A percentile compares a stretch with the other conserved stretches of the same genome.
Evolutionary conservation across 352 stramenopile genomes (phyloP).

Genomic region (Plasmopara muralis): DNA sequence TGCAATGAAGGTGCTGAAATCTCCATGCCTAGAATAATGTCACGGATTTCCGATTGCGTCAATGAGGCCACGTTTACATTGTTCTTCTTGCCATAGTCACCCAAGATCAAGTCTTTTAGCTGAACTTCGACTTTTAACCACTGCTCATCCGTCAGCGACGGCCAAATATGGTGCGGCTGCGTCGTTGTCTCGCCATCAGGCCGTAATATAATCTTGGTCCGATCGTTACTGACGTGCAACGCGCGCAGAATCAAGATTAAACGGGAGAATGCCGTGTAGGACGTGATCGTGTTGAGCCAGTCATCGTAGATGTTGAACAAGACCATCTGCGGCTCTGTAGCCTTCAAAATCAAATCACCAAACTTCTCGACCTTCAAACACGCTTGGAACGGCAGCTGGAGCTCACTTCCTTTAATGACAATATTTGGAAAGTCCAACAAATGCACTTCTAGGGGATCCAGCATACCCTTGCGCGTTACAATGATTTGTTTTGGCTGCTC

Average conservation of each 20-base stretch:
- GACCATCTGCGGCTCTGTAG: slow-evolving; percentile 99
- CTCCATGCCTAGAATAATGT: slow-evolving; percentile 99
- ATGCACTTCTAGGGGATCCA: slow-evolving; percentile 99
- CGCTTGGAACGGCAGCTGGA: slow-evolving; percentile 99
- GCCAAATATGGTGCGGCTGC: slow-evolving; percentile 99
- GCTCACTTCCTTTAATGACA: slow-evolving; percentile 98
- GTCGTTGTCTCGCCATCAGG: slow-evolving; percentile 98
- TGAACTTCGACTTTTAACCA: slow-evolving; percentile 99
- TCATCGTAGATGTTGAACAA: slow-evolving; percentile 99
- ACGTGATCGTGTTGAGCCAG: slow-evolving; percentile 99
- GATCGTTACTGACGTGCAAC: slow-evolving; percentile 95
- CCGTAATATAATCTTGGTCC: slow-evolving; percentile 95
- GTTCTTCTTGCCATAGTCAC: slow-evolving; percentile 99
- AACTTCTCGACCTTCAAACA: slow-evolving; percentile 99
- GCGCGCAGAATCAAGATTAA: slow-evolving; percentile 99
- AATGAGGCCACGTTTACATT: slow-evolving; percentile 99
- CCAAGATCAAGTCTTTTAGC: slow-evolving; percentile 99
- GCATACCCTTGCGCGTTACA: slow-evolving; percentile 99
- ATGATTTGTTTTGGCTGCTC: slow-evolving; percentile 99
- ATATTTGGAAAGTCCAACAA: slow-evolving; percentile 99
- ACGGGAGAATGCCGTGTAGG: slow-evolving; percentile 99
- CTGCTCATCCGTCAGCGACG: slow-evolving; percentile 97
- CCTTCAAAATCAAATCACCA: slow-evolving; percentile 98
- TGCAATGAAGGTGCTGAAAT: slow-evolving; percentile 99
- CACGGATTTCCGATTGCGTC: slow-evolving; percentile 99